Evolutionary conservation across 768 basidiomycete species (phyloP), one percentile per base, ranked within the genome.

Genomic region (Boletus rex-veris): DNA sequence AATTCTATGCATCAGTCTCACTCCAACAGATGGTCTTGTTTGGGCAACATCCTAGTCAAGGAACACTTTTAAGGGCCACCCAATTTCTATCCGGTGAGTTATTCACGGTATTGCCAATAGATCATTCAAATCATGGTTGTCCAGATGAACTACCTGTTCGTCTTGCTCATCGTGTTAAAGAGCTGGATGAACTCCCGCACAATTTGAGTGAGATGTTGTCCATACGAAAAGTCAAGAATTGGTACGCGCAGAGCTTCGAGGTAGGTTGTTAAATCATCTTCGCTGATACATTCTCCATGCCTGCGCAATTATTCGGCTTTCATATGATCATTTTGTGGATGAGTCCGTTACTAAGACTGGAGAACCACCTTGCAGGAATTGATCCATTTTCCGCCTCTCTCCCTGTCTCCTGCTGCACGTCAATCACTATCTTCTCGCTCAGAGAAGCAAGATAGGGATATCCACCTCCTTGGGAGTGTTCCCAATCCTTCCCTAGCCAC

Each of bases 211-310:
- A 82, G 43, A 97, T 97, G 96, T 84, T 88, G 0, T 90, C 88
- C 37, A 98, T 99, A 59, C 83, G 85, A 53, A 94, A 90, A 67
- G 91, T 99, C 55, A 95, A 94, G 75, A 88, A 96, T 64, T 99
- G 97, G 97, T 99, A 99, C 71, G 96, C 96, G 1, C 92, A 98
- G 75, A 92, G 90, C 15, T 98, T 99, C 70, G 91, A 98, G 81
- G 96, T 95, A 49, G 48, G 85, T 59, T 31, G 30, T 39, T 16
- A n/a, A 18, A 11, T 40, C 14, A 14, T 14, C 0, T 11, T 18
- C 30, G 4, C 10, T 1, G 36, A 45, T 30, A 6, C 9, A 24
- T 14, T n/a, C 16, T 33, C 15, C 33, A 16, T 19, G 15, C 36
- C 18, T 26, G 11, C 16, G 41, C 30, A 46, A 21, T 30, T 18